Percentiles rank a stretch among this genome's conserved stretches.
These are phyloP conservation scores for Coniferiporia weirii DNA, from an alignment of 1,284 basidiomycete genomes.

Conservation along the genomic window DNA sequence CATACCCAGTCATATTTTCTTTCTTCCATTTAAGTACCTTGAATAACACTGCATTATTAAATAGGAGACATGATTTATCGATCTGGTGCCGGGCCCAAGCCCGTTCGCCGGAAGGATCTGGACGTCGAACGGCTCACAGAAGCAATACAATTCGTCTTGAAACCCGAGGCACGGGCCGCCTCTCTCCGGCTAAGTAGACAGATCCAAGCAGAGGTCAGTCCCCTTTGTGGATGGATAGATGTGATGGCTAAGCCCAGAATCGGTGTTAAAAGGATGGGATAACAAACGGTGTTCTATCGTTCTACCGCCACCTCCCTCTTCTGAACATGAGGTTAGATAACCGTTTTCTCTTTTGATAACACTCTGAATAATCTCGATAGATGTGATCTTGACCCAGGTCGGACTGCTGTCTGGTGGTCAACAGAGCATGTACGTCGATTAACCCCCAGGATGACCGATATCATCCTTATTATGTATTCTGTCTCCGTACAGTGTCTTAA, in stretches of 20 bases:
- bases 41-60: neutral
- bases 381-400: constrained; percentile 49
- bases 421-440: constrained; percentile 36
- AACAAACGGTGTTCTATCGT: constrained; percentile 44
- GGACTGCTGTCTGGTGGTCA: constrained; percentile 56
- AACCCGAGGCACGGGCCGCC: constrained; percentile 39
- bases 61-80: constrained; percentile 51
- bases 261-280: constrained; percentile 41
- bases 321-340: constrained; percentile 46
- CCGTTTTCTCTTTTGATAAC: neutral
- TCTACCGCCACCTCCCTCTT: constrained; percentile 58
- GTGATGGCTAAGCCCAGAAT: neutral
- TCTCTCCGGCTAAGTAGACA: constrained; percentile 46
- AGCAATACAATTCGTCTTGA: constrained; percentile 47
- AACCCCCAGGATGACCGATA: neutral
- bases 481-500: constrained; percentile 36
- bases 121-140: constrained; percentile 45
- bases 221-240: neutral
- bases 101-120: constrained; percentile 52
- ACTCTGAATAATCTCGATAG: constrained; percentile 23
- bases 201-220: constrained; percentile 47
- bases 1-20: constrained; percentile 8
- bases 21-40: neutral
- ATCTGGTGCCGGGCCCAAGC: constrained; percentile 58
- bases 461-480: neutral